Evolutionary conservation across 2,329 filamentous ascomycete species (phyloP).

Genomic region (Biscogniauxia sp.): DNA sequence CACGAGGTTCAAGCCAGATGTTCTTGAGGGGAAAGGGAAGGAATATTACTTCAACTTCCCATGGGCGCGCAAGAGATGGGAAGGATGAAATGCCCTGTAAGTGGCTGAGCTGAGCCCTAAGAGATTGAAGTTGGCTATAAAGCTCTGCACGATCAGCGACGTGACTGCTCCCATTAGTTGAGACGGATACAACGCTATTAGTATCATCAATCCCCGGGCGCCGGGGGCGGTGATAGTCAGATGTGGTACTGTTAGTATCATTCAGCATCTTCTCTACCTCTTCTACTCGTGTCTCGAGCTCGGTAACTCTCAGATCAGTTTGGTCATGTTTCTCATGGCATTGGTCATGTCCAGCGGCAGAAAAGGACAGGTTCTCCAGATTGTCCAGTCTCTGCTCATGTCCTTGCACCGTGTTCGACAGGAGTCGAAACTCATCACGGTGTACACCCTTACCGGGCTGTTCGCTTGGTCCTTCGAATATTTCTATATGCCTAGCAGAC

Average conservation of each 20-base stretch:
- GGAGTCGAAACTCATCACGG: slow-evolving; percentile 41
- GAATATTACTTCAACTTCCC: slow-evolving; percentile 75
- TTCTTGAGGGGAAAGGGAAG: slow-evolving; percentile 64
- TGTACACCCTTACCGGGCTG: slow-evolving; percentile 23
- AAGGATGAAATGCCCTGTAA: slow-evolving; percentile 54
- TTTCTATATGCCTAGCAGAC: slow-evolving; percentile 25
- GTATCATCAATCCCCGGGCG: slow-evolving; percentile 42
- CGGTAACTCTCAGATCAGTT: slow-evolving; percentile 64
- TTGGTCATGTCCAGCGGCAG: slow-evolving; percentile 64
- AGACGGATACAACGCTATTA: slow-evolving; percentile 46
- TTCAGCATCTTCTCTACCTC: slow-evolving; percentile 56
- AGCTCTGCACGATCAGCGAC: slow-evolving; percentile 45
- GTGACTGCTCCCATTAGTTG: slow-evolving; percentile 41
- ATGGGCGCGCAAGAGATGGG: slow-evolving; percentile 63
- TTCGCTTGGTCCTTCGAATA: slow-evolving; percentile 18
- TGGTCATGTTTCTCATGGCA: slow-evolving; percentile 66
- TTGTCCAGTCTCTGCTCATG: slow-evolving; percentile 65
- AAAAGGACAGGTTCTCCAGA: slow-evolving; percentile 70
- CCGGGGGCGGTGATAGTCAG: slow-evolving; percentile 36
- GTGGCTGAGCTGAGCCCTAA: slow-evolving; percentile 50
- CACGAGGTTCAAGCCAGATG: slow-evolving; percentile 50
- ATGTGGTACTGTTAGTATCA: slow-evolving; percentile 41
- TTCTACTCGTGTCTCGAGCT: slow-evolving; percentile 63
- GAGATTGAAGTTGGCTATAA: slow-evolving; percentile 47
- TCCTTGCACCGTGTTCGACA: slow-evolving; percentile 53